Percentiles rank a stretch among this genome's conserved stretches.
phyloP scores from a whole-genome alignment of 768 basidiomycete genomes.

The Dentipellis sp. region DNA sequence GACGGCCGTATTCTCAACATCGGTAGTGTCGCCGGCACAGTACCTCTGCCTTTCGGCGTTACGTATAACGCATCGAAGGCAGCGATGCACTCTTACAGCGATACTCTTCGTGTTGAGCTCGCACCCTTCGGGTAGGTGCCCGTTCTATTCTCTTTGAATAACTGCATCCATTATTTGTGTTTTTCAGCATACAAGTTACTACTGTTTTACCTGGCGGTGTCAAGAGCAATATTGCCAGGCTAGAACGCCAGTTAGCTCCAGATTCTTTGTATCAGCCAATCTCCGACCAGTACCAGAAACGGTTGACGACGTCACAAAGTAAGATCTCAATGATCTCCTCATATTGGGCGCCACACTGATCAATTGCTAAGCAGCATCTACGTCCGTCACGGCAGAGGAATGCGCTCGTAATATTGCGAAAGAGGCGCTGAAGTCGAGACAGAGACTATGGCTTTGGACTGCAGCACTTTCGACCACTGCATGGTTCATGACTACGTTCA shows the following conservation, averaged over 20 bases:
- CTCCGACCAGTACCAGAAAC: not conserved
- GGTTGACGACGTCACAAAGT: not conserved
- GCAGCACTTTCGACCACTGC: too few species aligned
- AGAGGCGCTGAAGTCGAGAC: too few species aligned
- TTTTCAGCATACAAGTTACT: too few species aligned
- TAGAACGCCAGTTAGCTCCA: not conserved
- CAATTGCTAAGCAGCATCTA: too few species aligned
- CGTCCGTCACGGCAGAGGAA: too few species aligned
- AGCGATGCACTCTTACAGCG: slow-evolving; percentile 22
- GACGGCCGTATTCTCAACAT: slow-evolving; percentile 23
- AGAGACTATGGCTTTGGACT: too few species aligned
- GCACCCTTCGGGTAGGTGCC: slow-evolving; percentile 20
- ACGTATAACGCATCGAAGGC: slow-evolving; percentile 25
- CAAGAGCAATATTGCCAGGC: not conserved
- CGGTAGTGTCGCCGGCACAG: slow-evolving; percentile 20
- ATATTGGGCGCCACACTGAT: too few species aligned
- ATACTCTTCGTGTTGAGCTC: slow-evolving; percentile 25
- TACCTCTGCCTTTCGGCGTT: slow-evolving; percentile 22
- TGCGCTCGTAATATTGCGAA: too few species aligned
- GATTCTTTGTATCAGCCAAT: not conserved
- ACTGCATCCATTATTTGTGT: too few species aligned
- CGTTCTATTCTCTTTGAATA: not conserved
- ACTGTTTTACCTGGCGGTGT: not conserved
- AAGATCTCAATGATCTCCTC: not conserved
- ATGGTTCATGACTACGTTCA: too few species aligned